Percentiles rank a stretch among this genome's conserved stretches.
These are phyloP conservation scores for Dalbergia oliveri DNA, from an alignment of 306 rosid species.

Conservation along the genomic window DNA sequence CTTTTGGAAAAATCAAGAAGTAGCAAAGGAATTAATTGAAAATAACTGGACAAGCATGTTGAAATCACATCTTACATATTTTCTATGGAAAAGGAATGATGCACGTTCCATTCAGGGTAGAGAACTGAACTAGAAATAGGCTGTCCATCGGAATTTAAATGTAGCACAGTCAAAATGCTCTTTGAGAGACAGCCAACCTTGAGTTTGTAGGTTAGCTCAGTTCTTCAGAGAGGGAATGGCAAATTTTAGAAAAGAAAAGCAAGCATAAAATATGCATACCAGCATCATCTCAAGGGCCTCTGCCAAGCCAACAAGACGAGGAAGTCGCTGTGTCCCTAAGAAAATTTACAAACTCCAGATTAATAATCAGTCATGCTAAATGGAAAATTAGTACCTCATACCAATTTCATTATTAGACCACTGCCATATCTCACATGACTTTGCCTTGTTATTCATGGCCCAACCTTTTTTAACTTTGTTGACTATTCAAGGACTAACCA, in stretches of 20 bases:
- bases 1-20: constrained; percentile 45
- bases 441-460: background rate
- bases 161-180: background rate
- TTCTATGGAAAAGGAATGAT: constrained; percentile 22
- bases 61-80: constrained; percentile 21
- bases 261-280: constrained; percentile 58
- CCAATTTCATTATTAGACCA: constrained; percentile 20
- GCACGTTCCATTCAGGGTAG: constrained; percentile 34
- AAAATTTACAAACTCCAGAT: constrained; percentile 48
- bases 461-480: background rate
- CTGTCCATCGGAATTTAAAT: constrained; percentile 29
- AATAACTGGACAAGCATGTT: constrained; percentile 23
- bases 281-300: constrained; percentile 95
- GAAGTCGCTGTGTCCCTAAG: constrained; percentile 96
- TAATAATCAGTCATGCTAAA: constrained; percentile 31
- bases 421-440: constrained; percentile 8
- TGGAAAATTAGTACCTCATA: constrained; percentile 14
- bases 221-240: constrained; percentile 32
- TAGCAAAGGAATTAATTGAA: constrained; percentile 41
- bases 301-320: constrained; percentile 96
- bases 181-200: background rate
- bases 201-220: constrained; percentile 36
- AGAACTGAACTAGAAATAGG: constrained; percentile 45
- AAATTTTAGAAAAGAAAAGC: constrained; percentile 26
- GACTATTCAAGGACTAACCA: constrained; percentile 21